Conservation (phyloP, 257 asterid genomes). For the Lithospermum erythrorhizon region DNA sequence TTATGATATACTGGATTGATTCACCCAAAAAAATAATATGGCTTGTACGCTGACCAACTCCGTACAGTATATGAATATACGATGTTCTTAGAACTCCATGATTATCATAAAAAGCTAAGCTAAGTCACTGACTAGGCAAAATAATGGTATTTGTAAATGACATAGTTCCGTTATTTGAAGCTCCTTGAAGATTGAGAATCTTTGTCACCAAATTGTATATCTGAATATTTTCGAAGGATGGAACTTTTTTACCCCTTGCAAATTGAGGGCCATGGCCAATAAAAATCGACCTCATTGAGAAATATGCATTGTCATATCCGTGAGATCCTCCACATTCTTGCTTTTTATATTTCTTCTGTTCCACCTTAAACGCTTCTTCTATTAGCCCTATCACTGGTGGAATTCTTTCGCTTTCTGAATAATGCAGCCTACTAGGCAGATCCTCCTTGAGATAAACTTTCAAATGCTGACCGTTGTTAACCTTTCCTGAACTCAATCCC, state of each 20-base stretch:
- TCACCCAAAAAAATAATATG: no score
- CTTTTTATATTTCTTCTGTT: conserved; percentile 6
- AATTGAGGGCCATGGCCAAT: conserved; percentile 10
- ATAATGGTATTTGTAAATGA: conserved; percentile 1
- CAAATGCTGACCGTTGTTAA: neutral
- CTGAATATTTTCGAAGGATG: conserved; percentile 5
- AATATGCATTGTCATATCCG: conserved; percentile 8
- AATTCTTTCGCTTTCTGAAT: conserved; percentile 11
- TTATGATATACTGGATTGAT: no score
- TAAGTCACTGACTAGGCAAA: conserved; percentile 2
- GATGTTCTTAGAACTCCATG: no score
- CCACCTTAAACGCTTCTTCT: conserved; percentile 16
- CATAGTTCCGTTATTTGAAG: conserved; percentile 3
- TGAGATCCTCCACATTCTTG: conserved; percentile 11
- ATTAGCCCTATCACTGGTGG: conserved; percentile 14
- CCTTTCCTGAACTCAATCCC: no score
- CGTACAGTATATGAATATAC: no score
- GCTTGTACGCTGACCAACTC: no score
- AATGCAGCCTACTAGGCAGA: conserved; percentile 15
- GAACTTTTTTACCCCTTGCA: conserved; percentile 2
- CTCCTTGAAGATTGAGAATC: conserved; percentile 3
- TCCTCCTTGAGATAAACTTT: conserved; percentile 6
- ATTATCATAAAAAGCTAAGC: no score
- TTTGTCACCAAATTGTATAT: conserved; percentile 7
- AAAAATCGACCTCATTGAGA: conserved; percentile 8